Percentiles rank a stretch among this genome's conserved stretches.
Evolutionary conservation across 2,329 filamentous ascomycete genomes (phyloP).

Genomic region (Colletotrichum liaoningense): DNA sequence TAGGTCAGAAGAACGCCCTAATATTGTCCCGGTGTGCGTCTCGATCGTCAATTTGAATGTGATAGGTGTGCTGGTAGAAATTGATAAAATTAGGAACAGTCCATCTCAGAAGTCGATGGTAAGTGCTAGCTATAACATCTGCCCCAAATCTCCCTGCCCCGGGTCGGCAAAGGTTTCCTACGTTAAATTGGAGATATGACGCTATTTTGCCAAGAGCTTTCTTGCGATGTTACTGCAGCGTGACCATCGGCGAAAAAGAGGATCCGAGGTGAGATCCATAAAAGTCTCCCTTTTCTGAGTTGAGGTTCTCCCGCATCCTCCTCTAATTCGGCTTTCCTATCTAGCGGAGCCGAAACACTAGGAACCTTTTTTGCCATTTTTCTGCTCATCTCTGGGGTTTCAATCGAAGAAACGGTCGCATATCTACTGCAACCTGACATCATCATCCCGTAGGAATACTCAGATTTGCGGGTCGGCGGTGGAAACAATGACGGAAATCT

Average conservation of each 20-base stretch:
- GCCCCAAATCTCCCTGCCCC: not conserved
- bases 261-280: not conserved
- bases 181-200: conserved; percentile 26
- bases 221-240: not conserved
- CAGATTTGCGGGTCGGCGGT: conserved; percentile 24
- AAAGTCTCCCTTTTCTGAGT: not conserved
- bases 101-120: not conserved
- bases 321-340: not conserved
- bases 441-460: not conserved
- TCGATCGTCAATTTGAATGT: not conserved
- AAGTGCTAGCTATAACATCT: not conserved
- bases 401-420: not conserved
- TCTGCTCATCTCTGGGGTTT: not conserved
- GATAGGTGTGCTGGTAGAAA: not conserved
- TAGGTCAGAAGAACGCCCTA: not conserved
- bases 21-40: not conserved
- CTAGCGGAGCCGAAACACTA: not conserved
- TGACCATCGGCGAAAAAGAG: not conserved
- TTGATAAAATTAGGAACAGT: not conserved
- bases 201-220: conserved; percentile 9
- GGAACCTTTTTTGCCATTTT: not conserved
- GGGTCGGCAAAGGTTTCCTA: not conserved
- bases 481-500: conserved; percentile 33
- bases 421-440: conserved; percentile 24
- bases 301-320: not conserved